Evolutionary conservation across 805 yeast genomes (phyloP), one percentile per base, ranked within the genome.

Genomic region (Metschnikowia orientalis): DNA sequence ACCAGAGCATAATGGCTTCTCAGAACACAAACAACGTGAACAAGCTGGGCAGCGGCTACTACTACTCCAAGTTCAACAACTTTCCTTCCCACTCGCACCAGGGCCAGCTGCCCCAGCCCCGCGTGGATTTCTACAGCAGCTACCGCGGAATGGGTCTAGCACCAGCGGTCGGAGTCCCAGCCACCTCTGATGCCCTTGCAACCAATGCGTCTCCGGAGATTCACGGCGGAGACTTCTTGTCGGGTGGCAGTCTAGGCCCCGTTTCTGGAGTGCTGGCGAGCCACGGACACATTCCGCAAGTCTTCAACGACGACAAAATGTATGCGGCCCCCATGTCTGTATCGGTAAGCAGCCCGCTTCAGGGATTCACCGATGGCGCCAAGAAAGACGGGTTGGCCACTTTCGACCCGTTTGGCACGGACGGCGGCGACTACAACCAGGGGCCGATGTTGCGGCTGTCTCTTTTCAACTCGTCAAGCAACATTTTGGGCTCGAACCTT

Each of bases 331-430:
- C 27, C 23, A 9, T 22, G 2, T 5, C 23, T 23, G 16, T 23
- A 21, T 20, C 16, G 7, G 18, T 23, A 12, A 12, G 33, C 7
- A 20, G 25, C 33, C 23, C 25, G 15, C 31, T 36, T 8, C 34
- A 36, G 16, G 37, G 18, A 10, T 23, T 15, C 18, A 27, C 13
- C 28, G 42, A 30, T 17, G 34, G 40, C 15, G 28, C 26, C 20
- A 35, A 28, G 9, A 32, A 25, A n/a, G 41, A 24, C 11, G 34
- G 38, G 9, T 35, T 39, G 26, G 19, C 44, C 16, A 30, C 48
- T 16, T 57, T 57, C 34, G 63, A 57, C 39, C 63, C 63, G 8
- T 57, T 57, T 36, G 37, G 36, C 10, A 12, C 33, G 22, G 41
- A 37, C 13, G 21, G 32, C 12, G 23, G 34, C 17, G 35, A 33